Evolutionary conservation across 257 asterid genomes (phyloP).

Genomic region (Schizonepeta tenuifolia): DNA sequence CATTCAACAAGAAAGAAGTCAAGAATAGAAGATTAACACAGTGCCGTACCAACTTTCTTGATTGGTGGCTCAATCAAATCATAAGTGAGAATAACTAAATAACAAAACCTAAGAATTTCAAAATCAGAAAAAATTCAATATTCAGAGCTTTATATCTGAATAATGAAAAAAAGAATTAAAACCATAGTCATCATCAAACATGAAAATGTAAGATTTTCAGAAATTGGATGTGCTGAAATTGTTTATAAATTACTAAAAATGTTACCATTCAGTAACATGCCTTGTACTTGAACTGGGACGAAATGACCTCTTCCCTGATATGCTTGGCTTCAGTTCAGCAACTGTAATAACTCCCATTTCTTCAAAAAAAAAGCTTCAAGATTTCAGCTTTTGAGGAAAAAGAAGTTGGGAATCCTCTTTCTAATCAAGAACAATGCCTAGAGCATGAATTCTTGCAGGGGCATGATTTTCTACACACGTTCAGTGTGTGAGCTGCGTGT

Average conservation of each 20-base stretch:
- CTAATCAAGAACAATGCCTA: constrained; percentile 14
- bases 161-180: not conserved
- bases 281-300: constrained; percentile 85
- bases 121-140: constrained; percentile 22
- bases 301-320: constrained; percentile 75
- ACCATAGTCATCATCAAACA: constrained; percentile 22
- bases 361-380: constrained; percentile 17
- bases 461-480: constrained; percentile 35
- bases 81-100: constrained; percentile 13
- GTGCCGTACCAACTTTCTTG: constrained; percentile 24
- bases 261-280: constrained; percentile 81
- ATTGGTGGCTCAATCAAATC: constrained; percentile 29
- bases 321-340: constrained; percentile 82
- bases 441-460: constrained; percentile 18
- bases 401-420: not conserved
- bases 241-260: not conserved
- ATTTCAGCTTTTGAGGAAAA: constrained; percentile 28
- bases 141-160: no score
- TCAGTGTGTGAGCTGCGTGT: constrained; percentile 33
- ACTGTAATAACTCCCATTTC: constrained; percentile 81
- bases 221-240: not conserved
- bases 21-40: constrained; percentile 20
- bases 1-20: constrained; percentile 19
- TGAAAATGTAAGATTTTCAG: not conserved
- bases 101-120: constrained; percentile 1